phyloP scores from a whole-genome alignment of 2,329 filamentous ascomycete species.

The Leptographium lundbergii region DNA sequence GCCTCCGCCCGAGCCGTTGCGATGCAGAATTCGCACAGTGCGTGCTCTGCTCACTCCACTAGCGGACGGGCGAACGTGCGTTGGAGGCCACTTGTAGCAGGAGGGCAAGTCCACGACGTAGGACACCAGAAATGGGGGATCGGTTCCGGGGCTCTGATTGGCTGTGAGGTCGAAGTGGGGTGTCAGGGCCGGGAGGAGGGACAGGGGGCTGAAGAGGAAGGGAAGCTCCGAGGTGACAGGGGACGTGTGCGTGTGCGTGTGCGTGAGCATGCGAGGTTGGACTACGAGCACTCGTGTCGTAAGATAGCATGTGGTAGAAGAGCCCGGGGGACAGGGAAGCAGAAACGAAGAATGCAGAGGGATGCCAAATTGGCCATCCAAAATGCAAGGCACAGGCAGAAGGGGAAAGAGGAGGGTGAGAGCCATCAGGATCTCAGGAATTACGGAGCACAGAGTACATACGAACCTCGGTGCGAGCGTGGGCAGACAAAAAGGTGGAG shows the following conservation, averaged over 20 bases:
- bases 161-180: background rate
- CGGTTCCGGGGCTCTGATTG: background rate
- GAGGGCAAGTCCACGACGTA: background rate
- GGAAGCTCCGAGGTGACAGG: background rate
- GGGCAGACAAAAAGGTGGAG: background rate
- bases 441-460: background rate
- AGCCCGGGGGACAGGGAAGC: too few relatives aligned
- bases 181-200: background rate
- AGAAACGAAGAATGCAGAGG: too few relatives aligned
- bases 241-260: too few relatives aligned
- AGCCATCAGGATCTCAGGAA: too few relatives aligned
- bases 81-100: conserved; percentile 1
- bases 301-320: too few relatives aligned
- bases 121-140: background rate
- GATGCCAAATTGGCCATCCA: too few relatives aligned
- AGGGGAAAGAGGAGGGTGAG: too few relatives aligned
- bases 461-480: background rate
- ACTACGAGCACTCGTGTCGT: too few relatives aligned
- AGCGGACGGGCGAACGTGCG: background rate
- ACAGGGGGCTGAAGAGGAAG: background rate
- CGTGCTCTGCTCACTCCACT: background rate
- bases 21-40: conserved; percentile 4
- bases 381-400: too few relatives aligned
- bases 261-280: too few relatives aligned
- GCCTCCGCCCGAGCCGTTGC: conserved; percentile 7